Conservation (phyloP, 352 stramenopile species). For the Hyaloperonospora arabidopsidis region DNA sequence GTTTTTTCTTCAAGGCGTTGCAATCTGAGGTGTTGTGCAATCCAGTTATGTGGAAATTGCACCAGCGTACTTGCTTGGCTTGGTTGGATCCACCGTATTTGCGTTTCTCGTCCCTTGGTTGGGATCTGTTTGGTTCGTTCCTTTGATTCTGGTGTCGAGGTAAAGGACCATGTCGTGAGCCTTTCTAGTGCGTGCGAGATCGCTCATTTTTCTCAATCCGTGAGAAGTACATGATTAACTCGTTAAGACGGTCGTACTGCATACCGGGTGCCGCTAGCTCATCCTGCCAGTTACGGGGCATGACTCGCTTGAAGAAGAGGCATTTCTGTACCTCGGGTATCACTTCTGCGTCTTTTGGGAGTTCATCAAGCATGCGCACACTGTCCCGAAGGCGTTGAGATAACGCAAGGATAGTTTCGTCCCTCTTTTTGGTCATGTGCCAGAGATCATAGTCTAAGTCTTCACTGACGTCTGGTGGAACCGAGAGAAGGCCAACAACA, state of each 20-base stretch:
- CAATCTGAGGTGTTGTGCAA: no score
- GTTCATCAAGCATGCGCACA: slow-evolving; percentile 6
- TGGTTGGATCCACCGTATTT: no score
- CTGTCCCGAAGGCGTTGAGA: slow-evolving; percentile 1
- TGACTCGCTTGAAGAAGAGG: slow-evolving; percentile 5
- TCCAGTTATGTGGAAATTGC: no score
- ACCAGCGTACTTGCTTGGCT: no score
- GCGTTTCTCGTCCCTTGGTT: no score
- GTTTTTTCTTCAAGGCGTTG: no score
- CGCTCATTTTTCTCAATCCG: no score
- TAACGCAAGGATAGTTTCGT: neutral
- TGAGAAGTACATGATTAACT: no score
- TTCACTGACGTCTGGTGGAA: slow-evolving; percentile 4
- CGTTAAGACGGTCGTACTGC: no score
- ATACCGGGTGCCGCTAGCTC: neutral
- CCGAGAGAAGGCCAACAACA: neutral
- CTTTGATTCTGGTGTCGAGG: no score
- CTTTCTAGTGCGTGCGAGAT: neutral
- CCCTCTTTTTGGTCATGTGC: slow-evolving; percentile 3
- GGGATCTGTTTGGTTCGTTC: no score
- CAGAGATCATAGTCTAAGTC: slow-evolving; percentile 5
- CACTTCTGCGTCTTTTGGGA: slow-evolving; percentile 2
- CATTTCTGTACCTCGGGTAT: slow-evolving; percentile 3
- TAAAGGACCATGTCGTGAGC: slow-evolving; percentile 1
- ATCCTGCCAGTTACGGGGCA: slow-evolving; percentile 4